Evolutionary conservation across 2,329 filamentous ascomycete genomes (phyloP).

Genomic region (Colletotrichum melonis): DNA sequence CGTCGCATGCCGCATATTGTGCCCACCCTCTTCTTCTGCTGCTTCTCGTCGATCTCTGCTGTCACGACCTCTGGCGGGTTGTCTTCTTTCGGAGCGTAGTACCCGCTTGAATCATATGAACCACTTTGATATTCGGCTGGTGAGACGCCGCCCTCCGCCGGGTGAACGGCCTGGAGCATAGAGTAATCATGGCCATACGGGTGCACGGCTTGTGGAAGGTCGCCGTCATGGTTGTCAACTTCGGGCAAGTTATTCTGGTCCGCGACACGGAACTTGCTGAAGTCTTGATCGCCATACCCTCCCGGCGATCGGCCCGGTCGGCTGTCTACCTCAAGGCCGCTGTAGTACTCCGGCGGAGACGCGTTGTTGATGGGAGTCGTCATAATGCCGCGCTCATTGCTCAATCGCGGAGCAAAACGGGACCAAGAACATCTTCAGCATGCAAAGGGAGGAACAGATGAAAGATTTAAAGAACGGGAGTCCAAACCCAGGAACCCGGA

Average conservation of each 20-base stretch:
- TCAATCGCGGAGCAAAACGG: not conserved
- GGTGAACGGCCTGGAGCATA: slow-evolving; percentile 13
- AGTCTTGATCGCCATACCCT: slow-evolving; percentile 1
- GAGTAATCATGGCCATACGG: slow-evolving; percentile 11
- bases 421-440: not conserved
- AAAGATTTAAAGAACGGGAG: not conserved
- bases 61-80: slow-evolving; percentile 3
- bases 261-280: slow-evolving; percentile 6
- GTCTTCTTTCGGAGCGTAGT: slow-evolving; percentile 20
- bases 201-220: slow-evolving; percentile 20
- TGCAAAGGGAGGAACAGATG: not conserved
- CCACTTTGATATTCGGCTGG: not conserved
- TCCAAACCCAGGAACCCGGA: not conserved
- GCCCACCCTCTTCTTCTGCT: not conserved
- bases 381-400: slow-evolving; percentile 24
- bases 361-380: slow-evolving; percentile 14
- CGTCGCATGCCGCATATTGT: slow-evolving; percentile 29
- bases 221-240: not conserved
- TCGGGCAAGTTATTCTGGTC: slow-evolving; percentile 22
- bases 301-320: slow-evolving; percentile 4
- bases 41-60: not conserved
- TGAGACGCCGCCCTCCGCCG: not conserved
- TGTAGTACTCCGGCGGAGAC: slow-evolving; percentile 16
- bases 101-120: not conserved
- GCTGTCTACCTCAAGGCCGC: slow-evolving; percentile 26